Conservation (phyloP, 2,329 filamentous ascomycete genomes). For the Coniochaeta sp. region DNA sequence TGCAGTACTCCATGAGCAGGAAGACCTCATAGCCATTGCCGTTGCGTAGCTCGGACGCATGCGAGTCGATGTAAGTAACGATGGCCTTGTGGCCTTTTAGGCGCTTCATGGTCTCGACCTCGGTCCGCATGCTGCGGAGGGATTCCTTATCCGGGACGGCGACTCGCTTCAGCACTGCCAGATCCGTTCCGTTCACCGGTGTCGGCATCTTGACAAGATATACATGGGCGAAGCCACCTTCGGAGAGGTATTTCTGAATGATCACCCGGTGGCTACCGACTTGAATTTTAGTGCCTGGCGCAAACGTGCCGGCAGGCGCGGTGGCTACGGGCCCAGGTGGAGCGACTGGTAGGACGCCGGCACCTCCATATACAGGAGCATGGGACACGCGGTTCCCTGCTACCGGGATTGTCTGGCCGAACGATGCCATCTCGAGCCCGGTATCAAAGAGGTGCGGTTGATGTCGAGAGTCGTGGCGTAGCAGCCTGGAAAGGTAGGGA, state of each 20-base stretch:
- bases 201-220: conserved; percentile 86
- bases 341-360: conserved; percentile 30
- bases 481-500: neutral
- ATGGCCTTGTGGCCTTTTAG: conserved; percentile 94
- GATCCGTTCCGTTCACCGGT: conserved; percentile 68
- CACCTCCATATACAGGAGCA: conserved; percentile 35
- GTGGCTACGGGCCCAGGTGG: conserved; percentile 18
- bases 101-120: conserved; percentile 99
- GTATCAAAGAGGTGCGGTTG: neutral
- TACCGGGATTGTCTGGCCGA: conserved; percentile 26
- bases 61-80: conserved; percentile 96
- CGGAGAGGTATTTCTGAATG: conserved; percentile 95
- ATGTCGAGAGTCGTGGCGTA: neutral
- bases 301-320: conserved; percentile 76
- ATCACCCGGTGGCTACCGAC: conserved; percentile 87
- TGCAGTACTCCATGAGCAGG: conserved; percentile 94
- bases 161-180: conserved; percentile 86
- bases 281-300: conserved; percentile 92
- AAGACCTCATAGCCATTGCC: conserved; percentile 97
- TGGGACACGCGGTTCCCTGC: conserved; percentile 32
- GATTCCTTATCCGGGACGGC: conserved; percentile 95
- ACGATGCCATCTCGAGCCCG: conserved; percentile 27
- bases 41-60: conserved; percentile 78
- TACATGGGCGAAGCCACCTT: conserved; percentile 96
- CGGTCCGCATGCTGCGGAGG: conserved; percentile 90